Base-by-base conservation (phyloP, 225 moss, liverwort and hornwort species). In the Sphagnum tenellum region DNA sequence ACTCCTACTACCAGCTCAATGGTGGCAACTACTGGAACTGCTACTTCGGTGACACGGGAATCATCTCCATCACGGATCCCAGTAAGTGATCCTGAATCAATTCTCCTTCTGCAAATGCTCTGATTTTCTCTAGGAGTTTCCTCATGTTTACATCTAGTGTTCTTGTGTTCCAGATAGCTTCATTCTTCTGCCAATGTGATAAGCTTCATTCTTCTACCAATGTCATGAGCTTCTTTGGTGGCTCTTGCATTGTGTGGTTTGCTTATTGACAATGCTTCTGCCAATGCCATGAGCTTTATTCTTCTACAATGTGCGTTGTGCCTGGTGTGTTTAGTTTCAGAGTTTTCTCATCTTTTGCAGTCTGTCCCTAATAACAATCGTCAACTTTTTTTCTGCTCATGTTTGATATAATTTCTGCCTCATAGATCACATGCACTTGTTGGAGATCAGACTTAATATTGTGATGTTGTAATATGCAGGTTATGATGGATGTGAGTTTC, bases 1-100 rank as follows among this genome's bases (percentile, higher is more conserved):
- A 86, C 55, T 59, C 74, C 2, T 86, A 86, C 60, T 86, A 86
- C 59, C 82, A 82, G 50, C 12, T 63, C 46, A 51, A 58, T 46
- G 66, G 62, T n/a, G 46, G 46, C 57, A 70, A 70, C 63, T 70
- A 70, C 4, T 70, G 63, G 63, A 64, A 70, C 48, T 70, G 70
- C 49, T 70, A 63, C 48, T 70, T 70, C 47, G 63, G 63, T 10
- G 56, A 13, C 48, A 70, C 70, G 13, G 70, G 62, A n/a, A 44
- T 70, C 56, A 70, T 70, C 63, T 56, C 14, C 50, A 64, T 56
- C 57, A 63, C 52, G 8, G 70, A 70, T 49, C 70, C 70, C 47
- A 70, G 70, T 70, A 49, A 63, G 70, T 64, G 5, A 5, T 5
- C 29, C 29, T 29, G 29, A 0, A 1, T 29, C 29, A 29, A 29